Conservation (phyloP, 2,329 filamentous ascomycete genomes). For the Colletotrichum shisoi region DNA sequence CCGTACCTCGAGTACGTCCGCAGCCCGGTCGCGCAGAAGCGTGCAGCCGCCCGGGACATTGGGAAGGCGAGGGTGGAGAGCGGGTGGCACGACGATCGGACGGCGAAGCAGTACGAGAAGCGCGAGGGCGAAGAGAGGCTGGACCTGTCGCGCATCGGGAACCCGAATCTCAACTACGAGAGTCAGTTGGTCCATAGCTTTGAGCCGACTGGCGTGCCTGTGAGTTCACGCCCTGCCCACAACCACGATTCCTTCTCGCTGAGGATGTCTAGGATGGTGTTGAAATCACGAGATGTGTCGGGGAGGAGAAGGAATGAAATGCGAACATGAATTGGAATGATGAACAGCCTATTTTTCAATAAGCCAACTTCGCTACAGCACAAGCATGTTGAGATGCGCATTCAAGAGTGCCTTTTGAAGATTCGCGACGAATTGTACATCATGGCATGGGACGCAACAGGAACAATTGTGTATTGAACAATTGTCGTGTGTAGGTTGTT, state of each 20-base stretch:
- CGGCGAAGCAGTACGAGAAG: slow-evolving; percentile 65
- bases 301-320: slow-evolving; percentile 42
- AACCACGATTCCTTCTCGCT: neutral
- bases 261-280: slow-evolving; percentile 64
- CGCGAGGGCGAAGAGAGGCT: slow-evolving; percentile 54
- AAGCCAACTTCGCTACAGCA: neutral
- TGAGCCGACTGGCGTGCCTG: slow-evolving; percentile 72
- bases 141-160: slow-evolving; percentile 55
- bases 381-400: no score
- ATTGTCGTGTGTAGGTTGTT: slow-evolving; percentile 25
- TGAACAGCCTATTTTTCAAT: neutral
- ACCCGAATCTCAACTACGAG: slow-evolving; percentile 72
- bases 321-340: neutral
- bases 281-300: slow-evolving; percentile 69
- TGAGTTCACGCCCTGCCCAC: slow-evolving; percentile 50
- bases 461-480: slow-evolving; percentile 26
- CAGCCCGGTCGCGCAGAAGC: slow-evolving; percentile 69
- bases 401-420: neutral
- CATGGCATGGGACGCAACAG: slow-evolving; percentile 15
- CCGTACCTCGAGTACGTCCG: slow-evolving; percentile 75
- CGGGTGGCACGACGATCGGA: slow-evolving; percentile 52
- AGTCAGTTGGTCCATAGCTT: slow-evolving; percentile 70
- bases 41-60: slow-evolving; percentile 49
- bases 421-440: neutral
- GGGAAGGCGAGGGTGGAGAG: slow-evolving; percentile 42